These are phyloP conservation scores for Plasmopara viticola DNA, from an alignment of 352 stramenopile species.

Conservation along the genomic window DNA sequence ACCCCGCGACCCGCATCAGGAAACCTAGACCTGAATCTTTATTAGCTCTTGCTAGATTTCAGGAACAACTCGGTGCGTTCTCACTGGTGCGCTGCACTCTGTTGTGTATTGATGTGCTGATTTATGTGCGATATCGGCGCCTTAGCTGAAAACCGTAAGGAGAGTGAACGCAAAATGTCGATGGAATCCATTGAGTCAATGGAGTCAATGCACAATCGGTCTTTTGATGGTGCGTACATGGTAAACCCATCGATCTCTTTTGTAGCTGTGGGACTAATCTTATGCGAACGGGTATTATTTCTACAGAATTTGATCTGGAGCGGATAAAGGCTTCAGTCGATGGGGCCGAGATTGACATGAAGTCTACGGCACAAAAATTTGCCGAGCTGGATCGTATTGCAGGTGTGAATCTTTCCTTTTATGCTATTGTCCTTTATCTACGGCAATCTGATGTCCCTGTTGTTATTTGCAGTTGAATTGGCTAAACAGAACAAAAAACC, in stretches of 20 bases:
- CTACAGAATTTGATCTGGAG: constrained; percentile 41
- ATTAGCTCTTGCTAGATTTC: constrained; percentile 48
- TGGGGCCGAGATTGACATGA: constrained; percentile 38
- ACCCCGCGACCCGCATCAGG: constrained; percentile 37
- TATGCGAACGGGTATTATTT: not conserved
- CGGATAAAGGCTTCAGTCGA: constrained; percentile 58
- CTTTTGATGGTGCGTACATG: constrained; percentile 24
- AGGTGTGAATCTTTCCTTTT: constrained; percentile 6
- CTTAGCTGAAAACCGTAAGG: constrained; percentile 29
- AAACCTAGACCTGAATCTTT: constrained; percentile 35
- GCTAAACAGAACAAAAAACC: constrained; percentile 36
- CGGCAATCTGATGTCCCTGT: no score
- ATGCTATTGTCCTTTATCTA: no score
- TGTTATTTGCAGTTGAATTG: constrained; percentile 15
- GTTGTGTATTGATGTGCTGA: no score
- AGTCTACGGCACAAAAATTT: constrained; percentile 53
- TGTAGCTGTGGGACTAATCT: no score
- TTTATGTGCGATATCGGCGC: not conserved
- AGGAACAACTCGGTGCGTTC: constrained; percentile 48
- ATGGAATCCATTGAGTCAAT: constrained; percentile 38
- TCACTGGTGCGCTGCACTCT: constrained; percentile 19
- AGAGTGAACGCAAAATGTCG: constrained; percentile 27
- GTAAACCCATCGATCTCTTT: not conserved
- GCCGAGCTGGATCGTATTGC: constrained; percentile 58
- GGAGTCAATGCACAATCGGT: constrained; percentile 28